Evolutionary conservation across 345 rosid species (phyloP), one percentile per base, ranked within the genome.

Genomic region (Arabis hirsuta): DNA sequence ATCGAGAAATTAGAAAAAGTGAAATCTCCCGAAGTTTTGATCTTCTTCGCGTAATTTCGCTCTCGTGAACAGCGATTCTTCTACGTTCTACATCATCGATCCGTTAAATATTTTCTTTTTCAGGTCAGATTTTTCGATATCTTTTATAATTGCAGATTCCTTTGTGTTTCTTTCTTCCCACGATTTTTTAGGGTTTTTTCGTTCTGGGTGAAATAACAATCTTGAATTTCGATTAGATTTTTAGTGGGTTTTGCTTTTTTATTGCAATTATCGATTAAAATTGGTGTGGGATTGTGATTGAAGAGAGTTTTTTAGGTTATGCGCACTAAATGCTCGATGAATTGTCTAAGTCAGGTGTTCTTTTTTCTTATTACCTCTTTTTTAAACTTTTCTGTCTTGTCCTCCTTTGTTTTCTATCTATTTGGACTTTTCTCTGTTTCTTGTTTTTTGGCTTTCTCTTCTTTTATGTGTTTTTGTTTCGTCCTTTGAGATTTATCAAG

Each of bases 311-410:
- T 5, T 46, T 62, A 69, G 65, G 60, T 20, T 69, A 45, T 69
- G 79, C 79, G 51, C 79, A 69, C 75, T 38, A 69, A 69, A 71
- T 76, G 79, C 26, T 69, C 59, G 79, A 76, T 47, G 79, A 69
- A 76, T 46, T 76, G 74, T 76, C 74, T 22, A 69, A 45, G 54
- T 76, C 70, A 69, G 46, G 46, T 47, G 19, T 47, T 57, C 19
- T 51, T 47, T 65, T 55, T 65, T 9, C 11, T 8, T n/a, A 24
- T 16, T 16, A 16, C 16, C 16, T 16, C 16, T 16, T 16, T 16
- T 16, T 16, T 16, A 16, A 16, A 16, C 16, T 16, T 16, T 16
- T 16, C 16, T 16, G 0, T 16, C 74, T 76, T 62, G 61, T 69
- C 71, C 14, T 69, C 16, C 16, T 22, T 75, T 75, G 65, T 75